These are phyloP conservation scores for Phylloporus arenicola DNA, from an alignment of 768 basidiomycete genomes.

Conservation along the genomic window DNA sequence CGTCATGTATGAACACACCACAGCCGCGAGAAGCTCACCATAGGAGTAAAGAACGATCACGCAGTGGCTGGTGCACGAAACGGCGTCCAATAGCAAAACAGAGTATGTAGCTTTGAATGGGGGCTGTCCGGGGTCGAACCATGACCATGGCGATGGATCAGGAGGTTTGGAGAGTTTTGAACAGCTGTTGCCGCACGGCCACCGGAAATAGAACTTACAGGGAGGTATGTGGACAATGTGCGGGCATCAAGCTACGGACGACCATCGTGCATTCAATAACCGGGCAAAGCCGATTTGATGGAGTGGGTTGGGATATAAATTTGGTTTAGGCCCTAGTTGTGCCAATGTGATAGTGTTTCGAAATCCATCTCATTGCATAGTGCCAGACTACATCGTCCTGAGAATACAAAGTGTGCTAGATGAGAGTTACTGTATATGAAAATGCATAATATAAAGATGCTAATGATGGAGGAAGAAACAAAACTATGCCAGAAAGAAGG, in stretches of 20 bases:
- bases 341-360: not conserved
- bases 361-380: not conserved
- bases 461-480: not conserved
- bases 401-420: not conserved
- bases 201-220: constrained; percentile 1
- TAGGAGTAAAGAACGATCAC: constrained; percentile 11
- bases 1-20: constrained; percentile 11
- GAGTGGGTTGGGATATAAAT: not conserved
- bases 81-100: constrained; percentile 11
- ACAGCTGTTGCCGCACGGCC: not conserved
- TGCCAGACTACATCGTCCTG: not conserved
- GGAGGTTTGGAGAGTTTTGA: constrained; percentile 5
- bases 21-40: constrained; percentile 23
- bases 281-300: constrained; percentile 10
- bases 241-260: not conserved
- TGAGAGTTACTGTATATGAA: not conserved
- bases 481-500: not conserved
- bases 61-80: constrained; percentile 3
- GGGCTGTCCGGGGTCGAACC: not conserved
- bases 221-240: not conserved
- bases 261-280: constrained; percentile 11
- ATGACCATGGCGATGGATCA: not conserved
- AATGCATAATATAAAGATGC: not conserved
- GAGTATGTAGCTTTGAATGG: not conserved
- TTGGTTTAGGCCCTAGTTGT: not conserved